Conservation (phyloP, 306 rosid species). For the Ceratonia siliqua region DNA sequence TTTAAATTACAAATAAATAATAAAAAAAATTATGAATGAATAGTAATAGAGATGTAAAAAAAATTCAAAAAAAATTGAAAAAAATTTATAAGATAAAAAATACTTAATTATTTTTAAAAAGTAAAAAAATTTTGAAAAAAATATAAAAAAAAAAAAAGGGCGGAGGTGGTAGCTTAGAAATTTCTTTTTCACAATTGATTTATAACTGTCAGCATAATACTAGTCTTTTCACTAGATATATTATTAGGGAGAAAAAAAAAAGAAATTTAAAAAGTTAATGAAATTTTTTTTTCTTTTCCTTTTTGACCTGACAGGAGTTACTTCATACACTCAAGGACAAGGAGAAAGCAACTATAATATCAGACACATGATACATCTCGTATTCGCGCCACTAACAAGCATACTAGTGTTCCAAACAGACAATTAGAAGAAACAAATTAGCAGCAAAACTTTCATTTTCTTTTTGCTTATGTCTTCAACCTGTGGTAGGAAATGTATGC, state of each 20-base stretch:
- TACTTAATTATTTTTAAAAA: too few species aligned
- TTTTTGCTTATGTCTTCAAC: slow-evolving; percentile 29
- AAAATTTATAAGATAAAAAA: too few species aligned
- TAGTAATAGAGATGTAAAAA: too few species aligned
- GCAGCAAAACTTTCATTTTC: slow-evolving; percentile 17
- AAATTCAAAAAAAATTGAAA: too few species aligned
- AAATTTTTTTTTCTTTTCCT: not conserved
- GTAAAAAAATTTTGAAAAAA: too few species aligned
- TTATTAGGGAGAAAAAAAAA: not conserved
- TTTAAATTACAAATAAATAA: too few species aligned
- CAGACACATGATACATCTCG: not conserved
- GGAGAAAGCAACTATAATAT: slow-evolving; percentile 15
- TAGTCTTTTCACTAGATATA: not conserved
- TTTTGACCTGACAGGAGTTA: slow-evolving; percentile 3
- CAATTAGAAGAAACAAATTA: slow-evolving; percentile 22
- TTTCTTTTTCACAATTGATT: not conserved
- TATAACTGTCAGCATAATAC: not conserved
- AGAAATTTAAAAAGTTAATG: slow-evolving; percentile 4
- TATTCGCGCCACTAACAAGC: slow-evolving; percentile 3
- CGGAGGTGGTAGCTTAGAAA: too few species aligned
- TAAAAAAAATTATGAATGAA: too few species aligned
- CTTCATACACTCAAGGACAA: slow-evolving; percentile 21
- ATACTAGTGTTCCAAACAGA: not conserved
- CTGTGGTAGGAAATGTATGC: not conserved
- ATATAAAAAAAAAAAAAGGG: too few species aligned